Conservation (phyloP, 257 asterid genomes). For the Dorcoceras hygrometricum region DNA sequence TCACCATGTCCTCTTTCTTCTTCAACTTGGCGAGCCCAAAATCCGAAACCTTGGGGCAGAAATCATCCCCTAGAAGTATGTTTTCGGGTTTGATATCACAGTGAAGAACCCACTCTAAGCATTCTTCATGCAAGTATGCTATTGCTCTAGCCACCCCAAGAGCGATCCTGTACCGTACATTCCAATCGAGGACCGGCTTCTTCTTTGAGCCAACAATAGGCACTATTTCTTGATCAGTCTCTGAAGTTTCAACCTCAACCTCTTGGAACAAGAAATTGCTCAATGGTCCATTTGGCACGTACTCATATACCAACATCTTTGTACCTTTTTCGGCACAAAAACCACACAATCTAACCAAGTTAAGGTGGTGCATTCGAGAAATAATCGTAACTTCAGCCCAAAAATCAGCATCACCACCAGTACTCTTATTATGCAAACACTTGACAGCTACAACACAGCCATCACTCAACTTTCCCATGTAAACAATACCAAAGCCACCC, state of each 20-base stretch:
- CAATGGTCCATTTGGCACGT: slow-evolving; percentile 71
- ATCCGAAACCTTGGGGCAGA: slow-evolving; percentile 89
- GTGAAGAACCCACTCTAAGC: slow-evolving; percentile 89
- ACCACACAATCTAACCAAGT: slow-evolving; percentile 83
- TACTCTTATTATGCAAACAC: slow-evolving; percentile 52
- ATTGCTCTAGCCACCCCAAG: slow-evolving; percentile 90
- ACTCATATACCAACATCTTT: slow-evolving; percentile 68
- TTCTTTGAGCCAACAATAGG: slow-evolving; percentile 27
- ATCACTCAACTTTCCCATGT: slow-evolving; percentile 66
- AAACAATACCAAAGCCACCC: slow-evolving; percentile 80
- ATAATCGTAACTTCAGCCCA: slow-evolving; percentile 89
- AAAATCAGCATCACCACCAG: slow-evolving; percentile 70
- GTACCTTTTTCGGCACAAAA: slow-evolving; percentile 82
- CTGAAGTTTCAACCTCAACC: slow-evolving; percentile 21
- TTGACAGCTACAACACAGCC: slow-evolving; percentile 79
- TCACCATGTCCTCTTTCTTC: slow-evolving; percentile 71
- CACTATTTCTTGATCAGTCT: slow-evolving; percentile 12
- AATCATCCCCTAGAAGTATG: slow-evolving; percentile 79
- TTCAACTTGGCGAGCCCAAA: slow-evolving; percentile 79
- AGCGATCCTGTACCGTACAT: slow-evolving; percentile 66
- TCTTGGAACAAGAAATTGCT: slow-evolving; percentile 67
- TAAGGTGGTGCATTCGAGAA: slow-evolving; percentile 91
- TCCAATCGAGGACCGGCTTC: slow-evolving; percentile 71
- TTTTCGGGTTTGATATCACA: slow-evolving; percentile 92
- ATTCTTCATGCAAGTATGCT: slow-evolving; percentile 86